Evolutionary conservation across 768 basidiomycete genomes (phyloP).

Genomic region (Mycena polygramma): DNA sequence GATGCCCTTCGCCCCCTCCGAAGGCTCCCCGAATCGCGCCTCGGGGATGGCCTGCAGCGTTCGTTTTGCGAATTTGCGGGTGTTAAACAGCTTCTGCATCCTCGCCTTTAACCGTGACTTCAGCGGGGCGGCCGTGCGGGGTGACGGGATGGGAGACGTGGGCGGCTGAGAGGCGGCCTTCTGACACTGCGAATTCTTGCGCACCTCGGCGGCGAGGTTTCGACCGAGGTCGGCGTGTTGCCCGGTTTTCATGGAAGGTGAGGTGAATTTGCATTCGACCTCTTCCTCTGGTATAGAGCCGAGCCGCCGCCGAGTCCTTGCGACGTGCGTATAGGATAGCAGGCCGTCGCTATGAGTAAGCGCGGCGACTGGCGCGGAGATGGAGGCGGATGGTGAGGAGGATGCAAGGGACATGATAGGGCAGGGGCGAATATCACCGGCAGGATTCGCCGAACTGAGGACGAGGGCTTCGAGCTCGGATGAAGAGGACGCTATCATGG

Average conservation of each 20-base stretch:
- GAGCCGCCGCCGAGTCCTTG: not conserved
- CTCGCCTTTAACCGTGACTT: constrained; percentile 22
- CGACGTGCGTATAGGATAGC: constrained; percentile 13
- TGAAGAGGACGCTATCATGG: constrained; percentile 10
- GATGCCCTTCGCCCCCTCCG: not conserved
- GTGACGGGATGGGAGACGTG: not conserved
- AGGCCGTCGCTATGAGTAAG: constrained; percentile 8
- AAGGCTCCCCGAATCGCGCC: constrained; percentile 11
- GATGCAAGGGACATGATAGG: not conserved
- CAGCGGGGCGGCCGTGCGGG: not conserved
- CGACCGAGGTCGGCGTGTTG: not conserved
- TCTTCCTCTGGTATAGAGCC: constrained; percentile 21
- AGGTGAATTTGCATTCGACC: not conserved
- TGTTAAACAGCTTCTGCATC: constrained; percentile 21
- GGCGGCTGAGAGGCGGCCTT: not conserved
- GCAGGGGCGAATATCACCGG: constrained; percentile 17
- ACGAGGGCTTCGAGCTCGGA: constrained; percentile 19
- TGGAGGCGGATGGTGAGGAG: constrained; percentile 3
- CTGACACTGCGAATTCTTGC: not conserved
- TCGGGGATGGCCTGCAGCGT: constrained; percentile 14
- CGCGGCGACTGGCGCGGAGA: too few relatives aligned
- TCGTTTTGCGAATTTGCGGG: constrained; percentile 23
- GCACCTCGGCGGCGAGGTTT: constrained; percentile 10
- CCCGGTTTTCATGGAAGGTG: not conserved
- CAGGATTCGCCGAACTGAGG: constrained; percentile 1